Conservation (phyloP, 805 yeast genomes). For the Starmerella bacillaris region DNA sequence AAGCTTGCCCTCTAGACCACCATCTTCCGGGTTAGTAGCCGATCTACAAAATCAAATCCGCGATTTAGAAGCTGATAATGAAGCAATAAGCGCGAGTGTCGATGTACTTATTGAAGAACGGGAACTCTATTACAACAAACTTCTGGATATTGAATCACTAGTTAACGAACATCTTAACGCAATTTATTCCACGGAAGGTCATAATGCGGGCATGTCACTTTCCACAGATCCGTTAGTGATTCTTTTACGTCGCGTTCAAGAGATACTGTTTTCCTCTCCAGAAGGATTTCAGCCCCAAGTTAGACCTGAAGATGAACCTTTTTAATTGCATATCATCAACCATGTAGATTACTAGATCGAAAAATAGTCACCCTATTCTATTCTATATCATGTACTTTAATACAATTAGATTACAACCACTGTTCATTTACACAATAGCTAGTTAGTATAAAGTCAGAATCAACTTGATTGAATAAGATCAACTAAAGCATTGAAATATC, state of each 20-base stretch:
- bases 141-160: slow-evolving; percentile 72
- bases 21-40: background rate
- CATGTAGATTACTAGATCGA: no score
- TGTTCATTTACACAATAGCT: no score
- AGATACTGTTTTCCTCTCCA: slow-evolving; percentile 59
- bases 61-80: slow-evolving; percentile 30
- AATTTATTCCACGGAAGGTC: slow-evolving; percentile 28
- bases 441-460: no score
- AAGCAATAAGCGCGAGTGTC: slow-evolving; percentile 32
- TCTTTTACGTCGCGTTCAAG: slow-evolving; percentile 46
- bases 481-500: no score
- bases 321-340: no score
- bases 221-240: slow-evolving; percentile 16
- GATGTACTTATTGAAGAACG: slow-evolving; percentile 55
- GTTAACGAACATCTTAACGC: slow-evolving; percentile 45
- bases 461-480: no score
- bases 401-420: no score
- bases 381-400: no score
- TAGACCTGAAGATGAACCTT: slow-evolving; percentile 16
- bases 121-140: slow-evolving; percentile 74
- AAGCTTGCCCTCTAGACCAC: background rate
- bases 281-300: slow-evolving; percentile 59
- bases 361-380: no score
- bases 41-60: slow-evolving; percentile 3
- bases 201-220: slow-evolving; percentile 17